Percentiles rank a stretch among this genome's conserved stretches.
Conservation (phyloP, 2,329 filamentous ascomycete genomes). For the Sphaerulina vaccinii region DNA sequence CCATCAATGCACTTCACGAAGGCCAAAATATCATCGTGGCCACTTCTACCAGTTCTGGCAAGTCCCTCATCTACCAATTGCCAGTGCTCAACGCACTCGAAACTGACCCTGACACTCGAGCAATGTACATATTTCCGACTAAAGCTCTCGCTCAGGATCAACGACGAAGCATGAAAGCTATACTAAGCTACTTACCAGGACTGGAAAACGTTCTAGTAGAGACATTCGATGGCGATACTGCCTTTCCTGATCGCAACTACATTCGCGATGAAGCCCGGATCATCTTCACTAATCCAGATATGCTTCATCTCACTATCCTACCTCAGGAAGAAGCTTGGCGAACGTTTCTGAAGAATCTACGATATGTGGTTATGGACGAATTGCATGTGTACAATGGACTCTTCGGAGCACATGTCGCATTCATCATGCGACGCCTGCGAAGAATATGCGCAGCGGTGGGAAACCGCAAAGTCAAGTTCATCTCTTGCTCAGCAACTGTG, state of each 20-base stretch:
- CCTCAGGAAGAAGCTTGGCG: slow-evolving; percentile 91
- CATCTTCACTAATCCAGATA: slow-evolving; percentile 97
- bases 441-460: slow-evolving; percentile 88
- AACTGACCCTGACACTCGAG: slow-evolving; percentile 70
- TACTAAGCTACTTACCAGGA: slow-evolving; percentile 76
- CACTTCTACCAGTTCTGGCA: slow-evolving; percentile 94
- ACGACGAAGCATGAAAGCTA: slow-evolving; percentile 78
- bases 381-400: slow-evolving; percentile 95
- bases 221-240: slow-evolving; percentile 94
- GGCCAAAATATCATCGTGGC: slow-evolving; percentile 87
- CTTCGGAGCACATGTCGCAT: slow-evolving; percentile 88
- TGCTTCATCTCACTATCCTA: slow-evolving; percentile 91
- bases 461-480: slow-evolving; percentile 80
- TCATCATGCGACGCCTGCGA: slow-evolving; percentile 87
- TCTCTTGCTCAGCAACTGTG: slow-evolving; percentile 95
- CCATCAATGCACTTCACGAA: slow-evolving; percentile 80
- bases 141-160: slow-evolving; percentile 97
- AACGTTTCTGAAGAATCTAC: slow-evolving; percentile 80
- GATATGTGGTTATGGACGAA: slow-evolving; percentile 81
- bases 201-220: slow-evolving; percentile 77
- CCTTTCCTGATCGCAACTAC: slow-evolving; percentile 70
- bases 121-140: slow-evolving; percentile 97
- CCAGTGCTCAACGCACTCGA: slow-evolving; percentile 87
- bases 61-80: slow-evolving; percentile 96
- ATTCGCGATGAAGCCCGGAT: slow-evolving; percentile 88